Evolutionary conservation across 2,329 filamentous ascomycete species (phyloP).

Genomic region (Hyphodiscus sp.): DNA sequence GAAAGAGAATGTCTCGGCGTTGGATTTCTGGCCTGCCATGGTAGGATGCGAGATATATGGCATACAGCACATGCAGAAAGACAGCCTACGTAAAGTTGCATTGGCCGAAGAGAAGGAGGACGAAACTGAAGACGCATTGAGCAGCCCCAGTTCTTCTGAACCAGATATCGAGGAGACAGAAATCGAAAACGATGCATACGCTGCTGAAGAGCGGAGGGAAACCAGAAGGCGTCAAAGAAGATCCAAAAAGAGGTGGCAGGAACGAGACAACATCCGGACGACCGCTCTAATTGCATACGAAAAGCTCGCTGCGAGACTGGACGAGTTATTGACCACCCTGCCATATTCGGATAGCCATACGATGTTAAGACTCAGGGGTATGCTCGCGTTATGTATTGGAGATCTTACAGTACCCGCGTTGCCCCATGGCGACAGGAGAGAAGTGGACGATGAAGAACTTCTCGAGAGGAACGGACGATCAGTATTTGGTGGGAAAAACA

Average conservation of each 20-base stretch:
- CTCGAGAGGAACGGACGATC: conserved; percentile 16
- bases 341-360: conserved; percentile 64
- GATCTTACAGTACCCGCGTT: conserved; percentile 50
- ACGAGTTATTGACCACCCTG: conserved; percentile 59
- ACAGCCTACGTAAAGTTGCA: conserved; percentile 35
- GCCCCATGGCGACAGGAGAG: conserved; percentile 11
- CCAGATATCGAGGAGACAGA: conserved; percentile 10
- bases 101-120: conserved; percentile 27
- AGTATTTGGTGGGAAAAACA: conserved; percentile 4
- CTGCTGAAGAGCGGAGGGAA: conserved; percentile 17
- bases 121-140: conserved; percentile 18
- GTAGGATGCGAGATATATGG: conserved; percentile 77
- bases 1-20: conserved; percentile 54
- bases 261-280: conserved; percentile 25
- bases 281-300: conserved; percentile 40
- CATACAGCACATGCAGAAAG: conserved; percentile 52
- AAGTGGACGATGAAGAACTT: conserved; percentile 14
- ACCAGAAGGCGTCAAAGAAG: conserved; percentile 5
- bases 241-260: conserved; percentile 21
- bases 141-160: conserved; percentile 15
- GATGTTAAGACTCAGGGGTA: conserved; percentile 64
- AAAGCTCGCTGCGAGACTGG: conserved; percentile 62
- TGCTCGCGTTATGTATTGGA: conserved; percentile 67
- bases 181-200: conserved; percentile 13
- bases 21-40: conserved; percentile 77